Conservation (phyloP, 192 early-diverging fungal species). For the Thamnidium elegans region DNA sequence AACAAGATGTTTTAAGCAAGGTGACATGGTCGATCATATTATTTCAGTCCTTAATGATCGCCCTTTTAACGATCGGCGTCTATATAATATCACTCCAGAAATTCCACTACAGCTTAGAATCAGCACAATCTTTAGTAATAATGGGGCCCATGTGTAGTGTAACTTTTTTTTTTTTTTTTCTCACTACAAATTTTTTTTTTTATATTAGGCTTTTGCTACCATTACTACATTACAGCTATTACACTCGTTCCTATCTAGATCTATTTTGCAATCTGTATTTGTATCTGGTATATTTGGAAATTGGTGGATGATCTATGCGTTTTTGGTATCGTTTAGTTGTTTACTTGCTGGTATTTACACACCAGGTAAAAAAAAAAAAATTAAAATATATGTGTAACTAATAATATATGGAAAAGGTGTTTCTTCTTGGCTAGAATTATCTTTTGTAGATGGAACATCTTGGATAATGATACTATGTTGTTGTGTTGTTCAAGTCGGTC, state of each 20-base stretch:
- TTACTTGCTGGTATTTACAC: conserved; percentile 78
- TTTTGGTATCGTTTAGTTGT: conserved; percentile 62
- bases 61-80: conserved; percentile 57
- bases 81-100: conserved; percentile 58
- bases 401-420: neutral
- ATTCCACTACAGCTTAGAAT: conserved; percentile 15
- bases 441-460: conserved; percentile 50
- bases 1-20: conserved; percentile 69
- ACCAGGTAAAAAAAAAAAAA: no score
- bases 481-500: no score
- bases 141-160: neutral
- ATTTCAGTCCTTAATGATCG: conserved; percentile 72
- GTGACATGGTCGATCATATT: conserved; percentile 63
- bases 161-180: neutral
- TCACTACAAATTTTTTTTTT: conserved; percentile 2
- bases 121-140: conserved; percentile 49
- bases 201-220: conserved; percentile 66
- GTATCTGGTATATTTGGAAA: conserved; percentile 72
- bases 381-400: no score
- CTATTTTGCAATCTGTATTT: conserved; percentile 71
- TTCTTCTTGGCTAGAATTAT: conserved; percentile 51
- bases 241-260: conserved; percentile 83
- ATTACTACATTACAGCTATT: conserved; percentile 86
- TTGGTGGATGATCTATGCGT: conserved; percentile 75
- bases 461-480: conserved; percentile 49